Evolutionary conservation across 2,329 filamentous ascomycete genomes (phyloP), one percentile per base, ranked within the genome.

Genomic region (Penicillium sp.): DNA sequence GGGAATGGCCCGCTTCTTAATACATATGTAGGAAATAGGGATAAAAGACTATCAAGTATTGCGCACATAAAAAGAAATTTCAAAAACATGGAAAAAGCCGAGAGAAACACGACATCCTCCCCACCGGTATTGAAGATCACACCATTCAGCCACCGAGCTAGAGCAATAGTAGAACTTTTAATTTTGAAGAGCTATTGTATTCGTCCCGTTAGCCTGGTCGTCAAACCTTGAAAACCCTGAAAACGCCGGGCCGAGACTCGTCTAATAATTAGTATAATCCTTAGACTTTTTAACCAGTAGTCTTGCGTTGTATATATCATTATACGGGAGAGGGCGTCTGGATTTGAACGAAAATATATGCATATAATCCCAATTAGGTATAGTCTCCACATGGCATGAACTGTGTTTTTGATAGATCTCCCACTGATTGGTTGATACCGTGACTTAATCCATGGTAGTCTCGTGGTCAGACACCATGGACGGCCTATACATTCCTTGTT

Each of bases 1-100:
- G 17, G 38, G 16, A 44, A 22, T 55, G 33, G 53, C 26, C 53
- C 46, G 22, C 33, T 45, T 50, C 47, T 51, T 40, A 51, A 51
- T 51, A 33, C 31, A 51, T 22, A 50, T 26, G 25, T 41, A 28
- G 16, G 33, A 36, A 50, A 26, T 25, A 44, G 46, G 35, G 19
- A 35, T 8, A 26, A 14, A 12, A 43, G 35, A 9, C 22, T 44
- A 11, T n/a, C 3, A 26, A 26, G 9, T 28, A 44, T 31, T 16
- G 12, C 2, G 17, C n/a, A 25, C 9, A 30, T 14, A 38, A 22
- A 30, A 47, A 1, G 1, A 41, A 50, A 17, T 5, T 19, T 37
- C 26, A 36, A 8, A 16, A n/a, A 43, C 22, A 19, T n/a, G 7
- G n/a, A 9, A 8, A n/a, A 19, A 19, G 35, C 12, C 3, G 14